Base-by-base conservation (phyloP, 305 asterid genomes). In the Solanum hybrid region DNA sequence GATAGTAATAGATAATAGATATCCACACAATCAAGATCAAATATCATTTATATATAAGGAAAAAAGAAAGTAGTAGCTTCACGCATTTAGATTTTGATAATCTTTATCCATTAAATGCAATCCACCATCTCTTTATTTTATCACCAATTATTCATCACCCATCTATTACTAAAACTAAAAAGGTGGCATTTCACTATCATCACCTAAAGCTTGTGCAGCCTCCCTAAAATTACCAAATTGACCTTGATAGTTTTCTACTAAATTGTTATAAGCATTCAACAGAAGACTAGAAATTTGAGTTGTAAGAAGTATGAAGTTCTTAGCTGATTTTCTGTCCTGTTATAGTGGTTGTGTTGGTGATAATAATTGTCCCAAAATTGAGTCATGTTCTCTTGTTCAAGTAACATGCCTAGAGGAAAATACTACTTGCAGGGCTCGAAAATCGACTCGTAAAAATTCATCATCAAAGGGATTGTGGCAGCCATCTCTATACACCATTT, bases 401-500 rank as follows among this genome's bases (percentile, higher is more conserved):
- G 67, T 87, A n/a, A n/a, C 85, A 36, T 87, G 74, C 71, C 61
- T 28, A 16, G 84, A 74, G n/a, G 39, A 24, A 42, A 40, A 74
- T 2, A 74, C 11, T 7, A 40, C 20, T 5, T 28, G 6, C 14
- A 87, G 33, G 85, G 14, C 13, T 12, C 36, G 3, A 20, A 87
- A 87, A 31, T 87, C 74, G 11, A 26, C 71, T 37, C 83, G 31
- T 87, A 87, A 31, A 75, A 87, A 40, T 36, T 87, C 89, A 87
- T 20, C 31, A 42, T 74, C 83, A 75, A 75, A 74, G 40, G 84
- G 71, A 87, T 79, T 74, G 73, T 87, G 89, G 89, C 89, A 75
- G 40, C 89, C 89, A 74, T 74, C 89, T 4, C 74, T 87, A 1
- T 87, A 75, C 83, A 87, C 89, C 64, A 87, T 87, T 8, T 74